These are phyloP conservation scores for Annulohypoxylon bovei DNA, from an alignment of 495 filamentous ascomycete species.

Conservation along the genomic window DNA sequence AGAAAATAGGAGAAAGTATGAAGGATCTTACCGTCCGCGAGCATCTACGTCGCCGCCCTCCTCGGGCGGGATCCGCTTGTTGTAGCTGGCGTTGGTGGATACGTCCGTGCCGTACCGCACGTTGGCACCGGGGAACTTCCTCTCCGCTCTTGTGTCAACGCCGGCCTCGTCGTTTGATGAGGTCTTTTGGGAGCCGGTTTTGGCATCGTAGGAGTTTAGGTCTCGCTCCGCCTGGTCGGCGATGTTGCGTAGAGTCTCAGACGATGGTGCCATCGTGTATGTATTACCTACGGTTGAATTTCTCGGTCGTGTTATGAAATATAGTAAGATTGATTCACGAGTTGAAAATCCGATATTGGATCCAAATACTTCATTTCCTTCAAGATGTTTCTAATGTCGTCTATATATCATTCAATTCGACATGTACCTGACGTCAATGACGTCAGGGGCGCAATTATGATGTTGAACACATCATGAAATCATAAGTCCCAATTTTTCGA, in stretches of 20 bases:
- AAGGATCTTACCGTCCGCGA: constrained; percentile 45
- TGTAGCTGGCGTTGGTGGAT: constrained; percentile 48
- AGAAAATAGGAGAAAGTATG: not conserved
- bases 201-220: constrained; percentile 56
- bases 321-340: not conserved
- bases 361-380: too few relatives aligned
- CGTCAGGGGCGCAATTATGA: constrained; percentile 24
- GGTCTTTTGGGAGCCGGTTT: constrained; percentile 48
- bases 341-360: too few relatives aligned
- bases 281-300: not conserved
- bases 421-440: constrained; percentile 28
- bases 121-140: constrained; percentile 48
- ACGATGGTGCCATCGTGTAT: constrained; percentile 37
- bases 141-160: constrained; percentile 45
- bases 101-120: constrained; percentile 48
- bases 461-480: constrained; percentile 46
- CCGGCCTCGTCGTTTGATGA: constrained; percentile 44
- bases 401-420: constrained; percentile 19
- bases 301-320: not conserved
- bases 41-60: constrained; percentile 54
- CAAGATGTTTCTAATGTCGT: too few relatives aligned
- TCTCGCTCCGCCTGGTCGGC: constrained; percentile 59
- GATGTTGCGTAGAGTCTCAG: constrained; percentile 43
- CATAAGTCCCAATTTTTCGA: constrained; percentile 37
- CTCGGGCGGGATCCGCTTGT: constrained; percentile 50